phyloP scores from a whole-genome alignment of 176 grass and related monocot genomes.

The Oryza meyeriana region DNA sequence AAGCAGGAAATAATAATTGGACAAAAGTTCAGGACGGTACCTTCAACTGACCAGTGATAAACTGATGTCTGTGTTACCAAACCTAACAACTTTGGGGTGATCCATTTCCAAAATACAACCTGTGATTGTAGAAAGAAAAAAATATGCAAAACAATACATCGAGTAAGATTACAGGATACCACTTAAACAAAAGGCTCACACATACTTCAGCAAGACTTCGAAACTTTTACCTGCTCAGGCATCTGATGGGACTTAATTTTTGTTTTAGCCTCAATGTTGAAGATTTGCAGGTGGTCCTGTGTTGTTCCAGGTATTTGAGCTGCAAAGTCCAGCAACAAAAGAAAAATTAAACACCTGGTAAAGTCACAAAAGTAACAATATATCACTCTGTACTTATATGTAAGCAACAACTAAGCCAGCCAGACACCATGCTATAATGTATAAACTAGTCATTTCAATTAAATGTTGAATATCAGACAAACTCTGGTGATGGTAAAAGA shows the following conservation, averaged over 20 bases:
- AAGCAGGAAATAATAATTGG: not conserved
- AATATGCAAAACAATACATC: not conserved
- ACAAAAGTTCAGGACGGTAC: slow-evolving; percentile 14
- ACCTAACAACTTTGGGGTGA: slow-evolving; percentile 77
- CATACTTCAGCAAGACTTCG: not conserved
- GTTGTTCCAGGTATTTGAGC: slow-evolving; percentile 89
- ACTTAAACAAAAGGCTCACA: not conserved
- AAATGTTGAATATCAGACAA: not conserved
- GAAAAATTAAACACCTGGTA: not conserved
- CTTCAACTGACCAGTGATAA: slow-evolving; percentile 98
- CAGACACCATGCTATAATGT: not conserved
- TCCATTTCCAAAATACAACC: slow-evolving; percentile 99
- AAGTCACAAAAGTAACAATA: not conserved
- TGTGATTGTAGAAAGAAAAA: slow-evolving; percentile 18
- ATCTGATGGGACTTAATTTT: slow-evolving; percentile 98
- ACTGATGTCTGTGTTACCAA: slow-evolving; percentile 78
- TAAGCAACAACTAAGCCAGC: not conserved
- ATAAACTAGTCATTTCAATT: not conserved
- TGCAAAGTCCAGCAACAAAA: slow-evolving; percentile 40
- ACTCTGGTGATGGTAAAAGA: not conserved
- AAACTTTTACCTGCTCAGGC: slow-evolving; percentile 69
- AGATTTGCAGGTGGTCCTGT: slow-evolving; percentile 96
- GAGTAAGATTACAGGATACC: slow-evolving; percentile 3
- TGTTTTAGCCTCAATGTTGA: slow-evolving; percentile 93
- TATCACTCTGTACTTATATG: not conserved